A percentile compares a stretch with the other conserved stretches of the same genome.
phyloP scores from a whole-genome alignment of 2,329 filamentous ascomycete species.

The Sclerotiophoma versabilis region DNA sequence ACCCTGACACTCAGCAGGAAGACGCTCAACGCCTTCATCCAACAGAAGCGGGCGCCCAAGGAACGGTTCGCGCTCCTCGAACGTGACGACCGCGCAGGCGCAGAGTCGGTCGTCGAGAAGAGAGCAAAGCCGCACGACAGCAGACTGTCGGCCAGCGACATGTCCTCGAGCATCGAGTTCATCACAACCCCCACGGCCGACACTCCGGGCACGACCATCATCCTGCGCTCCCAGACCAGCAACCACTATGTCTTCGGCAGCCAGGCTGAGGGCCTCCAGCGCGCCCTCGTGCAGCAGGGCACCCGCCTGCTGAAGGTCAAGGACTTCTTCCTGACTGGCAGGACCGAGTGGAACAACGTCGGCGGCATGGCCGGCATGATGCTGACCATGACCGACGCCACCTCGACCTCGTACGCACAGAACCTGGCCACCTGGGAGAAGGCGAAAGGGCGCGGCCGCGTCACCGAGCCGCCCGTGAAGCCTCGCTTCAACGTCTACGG shows the following conservation, averaged over 20 bases:
- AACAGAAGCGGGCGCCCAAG: not conserved
- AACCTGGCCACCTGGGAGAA: constrained; percentile 48
- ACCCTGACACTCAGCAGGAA: not conserved
- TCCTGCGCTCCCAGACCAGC: constrained; percentile 74
- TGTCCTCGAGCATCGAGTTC: constrained; percentile 79
- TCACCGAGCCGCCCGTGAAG: constrained; percentile 24
- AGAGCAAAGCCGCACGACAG: not conserved
- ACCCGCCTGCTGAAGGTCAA: constrained; percentile 69
- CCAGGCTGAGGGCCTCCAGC: constrained; percentile 83
- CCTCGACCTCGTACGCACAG: constrained; percentile 57
- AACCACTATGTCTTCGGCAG: constrained; percentile 86
- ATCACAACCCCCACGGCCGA: constrained; percentile 85
- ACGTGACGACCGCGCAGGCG: constrained; percentile 4
- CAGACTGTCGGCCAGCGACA: constrained; percentile 46
- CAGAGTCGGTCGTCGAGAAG: not conserved
- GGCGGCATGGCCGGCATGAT: constrained; percentile 88
- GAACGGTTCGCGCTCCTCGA: constrained; percentile 15
- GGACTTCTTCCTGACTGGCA: constrained; percentile 84
- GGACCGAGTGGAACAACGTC: constrained; percentile 74
- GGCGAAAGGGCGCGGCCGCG: constrained; percentile 25
- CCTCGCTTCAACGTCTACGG: constrained; percentile 69
- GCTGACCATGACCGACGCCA: constrained; percentile 78
- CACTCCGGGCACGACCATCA: constrained; percentile 78
- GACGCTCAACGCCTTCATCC: not conserved
- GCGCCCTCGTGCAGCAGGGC: constrained; percentile 74